These are phyloP conservation scores for Coffea humblotiana DNA, from an alignment of 305 asterid species.

Conservation along the genomic window DNA sequence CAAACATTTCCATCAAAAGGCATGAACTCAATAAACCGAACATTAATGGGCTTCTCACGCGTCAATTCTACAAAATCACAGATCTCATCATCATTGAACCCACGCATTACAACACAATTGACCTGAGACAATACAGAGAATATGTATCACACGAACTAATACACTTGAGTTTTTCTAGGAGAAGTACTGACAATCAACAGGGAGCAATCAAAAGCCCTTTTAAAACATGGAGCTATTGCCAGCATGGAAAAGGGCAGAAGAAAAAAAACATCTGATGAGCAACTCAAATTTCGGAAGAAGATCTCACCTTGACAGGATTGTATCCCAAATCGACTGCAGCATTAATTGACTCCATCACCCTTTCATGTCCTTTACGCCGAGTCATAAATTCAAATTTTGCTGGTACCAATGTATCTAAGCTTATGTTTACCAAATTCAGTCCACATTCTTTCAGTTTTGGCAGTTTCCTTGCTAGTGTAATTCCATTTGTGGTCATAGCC, in stretches of 20 bases:
- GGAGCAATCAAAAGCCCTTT: neutral
- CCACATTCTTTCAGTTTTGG: constrained; percentile 77
- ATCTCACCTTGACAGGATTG: constrained; percentile 83
- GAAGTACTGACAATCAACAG: neutral
- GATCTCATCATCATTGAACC: constrained; percentile 92
- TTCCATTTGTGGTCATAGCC: constrained; percentile 94
- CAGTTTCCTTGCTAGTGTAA: constrained; percentile 70
- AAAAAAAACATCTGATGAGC: neutral
- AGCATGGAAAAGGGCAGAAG: neutral
- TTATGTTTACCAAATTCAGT: constrained; percentile 74
- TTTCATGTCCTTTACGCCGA: constrained; percentile 89
- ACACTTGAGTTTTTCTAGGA: neutral
- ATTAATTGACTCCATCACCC: constrained; percentile 81
- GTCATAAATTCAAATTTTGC: constrained; percentile 94
- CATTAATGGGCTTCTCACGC: constrained; percentile 85
- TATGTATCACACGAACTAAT: neutral
- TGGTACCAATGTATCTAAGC: constrained; percentile 91
- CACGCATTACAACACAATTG: constrained; percentile 92
- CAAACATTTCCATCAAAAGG: constrained; percentile 98
- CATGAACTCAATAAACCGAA: constrained; percentile 95
- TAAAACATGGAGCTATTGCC: neutral
- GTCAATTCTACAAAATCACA: constrained; percentile 90
- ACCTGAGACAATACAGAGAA: constrained; percentile 45
- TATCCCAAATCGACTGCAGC: constrained; percentile 77
- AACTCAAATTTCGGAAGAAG: neutral